These are phyloP conservation scores for Candida sithepensis DNA, from an alignment of 805 yeast genomes.

Conservation along the genomic window DNA sequence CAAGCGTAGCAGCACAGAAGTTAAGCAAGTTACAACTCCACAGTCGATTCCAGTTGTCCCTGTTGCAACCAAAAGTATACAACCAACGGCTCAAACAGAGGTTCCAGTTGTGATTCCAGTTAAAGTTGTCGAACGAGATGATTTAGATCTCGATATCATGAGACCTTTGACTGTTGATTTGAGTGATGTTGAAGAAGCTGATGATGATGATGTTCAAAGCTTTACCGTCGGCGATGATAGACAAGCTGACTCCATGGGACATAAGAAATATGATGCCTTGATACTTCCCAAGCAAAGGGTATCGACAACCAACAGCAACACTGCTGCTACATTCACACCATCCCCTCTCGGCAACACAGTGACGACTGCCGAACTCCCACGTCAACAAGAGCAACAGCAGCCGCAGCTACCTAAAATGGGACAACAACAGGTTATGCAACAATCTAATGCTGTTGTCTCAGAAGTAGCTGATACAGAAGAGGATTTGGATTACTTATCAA, in stretches of 20 bases:
- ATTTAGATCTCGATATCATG: not conserved
- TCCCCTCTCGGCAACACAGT: not conserved
- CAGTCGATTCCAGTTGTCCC: too few relatives aligned
- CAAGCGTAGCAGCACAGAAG: not conserved
- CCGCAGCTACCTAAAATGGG: not conserved
- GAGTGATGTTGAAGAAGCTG: constrained; percentile 11
- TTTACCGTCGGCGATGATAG: constrained; percentile 16
- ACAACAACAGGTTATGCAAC: too few relatives aligned
- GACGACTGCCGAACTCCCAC: not conserved
- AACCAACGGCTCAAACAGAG: not conserved
- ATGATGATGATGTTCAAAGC: constrained; percentile 11
- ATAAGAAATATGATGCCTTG: not conserved
- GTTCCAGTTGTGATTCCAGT: too few relatives aligned
- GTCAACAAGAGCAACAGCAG: not conserved
- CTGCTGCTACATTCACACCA: not conserved
- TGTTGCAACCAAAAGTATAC: too few relatives aligned
- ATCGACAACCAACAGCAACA: too few relatives aligned
- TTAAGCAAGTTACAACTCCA: too few relatives aligned
- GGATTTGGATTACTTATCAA: constrained; percentile 37
- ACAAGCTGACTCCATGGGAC: not conserved
- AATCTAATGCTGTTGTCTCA: too few relatives aligned
- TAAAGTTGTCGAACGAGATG: too few relatives aligned
- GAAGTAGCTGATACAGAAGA: constrained; percentile 12
- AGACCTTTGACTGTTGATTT: constrained; percentile 1
- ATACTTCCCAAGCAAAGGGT: not conserved